Conservation (phyloP, 192 early-diverging fungal genomes). For the Umbelopsis vinacea region DNA sequence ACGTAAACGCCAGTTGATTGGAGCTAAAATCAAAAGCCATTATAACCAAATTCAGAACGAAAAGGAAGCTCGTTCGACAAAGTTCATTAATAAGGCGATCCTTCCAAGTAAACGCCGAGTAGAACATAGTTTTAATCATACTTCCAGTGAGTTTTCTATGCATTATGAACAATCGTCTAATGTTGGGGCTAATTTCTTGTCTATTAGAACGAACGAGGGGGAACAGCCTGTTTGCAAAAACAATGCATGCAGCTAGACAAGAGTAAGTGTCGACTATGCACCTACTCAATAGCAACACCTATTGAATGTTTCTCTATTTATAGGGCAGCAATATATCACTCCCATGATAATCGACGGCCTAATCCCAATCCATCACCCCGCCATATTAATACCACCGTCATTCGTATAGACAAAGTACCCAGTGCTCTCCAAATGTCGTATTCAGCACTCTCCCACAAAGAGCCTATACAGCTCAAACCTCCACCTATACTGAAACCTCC, state of each 20-base stretch:
- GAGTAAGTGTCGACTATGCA: neutral
- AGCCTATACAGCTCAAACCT: neutral
- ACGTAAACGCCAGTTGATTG: conserved; percentile 5
- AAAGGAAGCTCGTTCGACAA: conserved; percentile 30
- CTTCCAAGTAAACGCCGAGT: neutral
- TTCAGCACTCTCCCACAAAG: neutral
- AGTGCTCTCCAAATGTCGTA: conserved; percentile 3
- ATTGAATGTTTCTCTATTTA: neutral
- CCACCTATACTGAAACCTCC: neutral
- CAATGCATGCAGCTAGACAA: conserved; percentile 9
- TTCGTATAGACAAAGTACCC: conserved; percentile 2
- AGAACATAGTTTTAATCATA: neutral
- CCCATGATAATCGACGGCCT: neutral
- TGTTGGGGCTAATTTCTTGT: neutral
- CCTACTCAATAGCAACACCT: neutral
- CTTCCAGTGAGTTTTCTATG: neutral
- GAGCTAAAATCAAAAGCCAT: conserved; percentile 31
- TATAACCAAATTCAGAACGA: conserved; percentile 30
- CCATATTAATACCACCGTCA: neutral
- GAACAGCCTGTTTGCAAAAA: conserved; percentile 8
- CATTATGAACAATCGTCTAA: too few species aligned
- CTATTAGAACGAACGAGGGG: neutral
- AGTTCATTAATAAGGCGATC: conserved; percentile 14
- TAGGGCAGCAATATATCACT: conserved; percentile 14
- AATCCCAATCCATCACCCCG: neutral